Conservation (phyloP, 2,329 filamentous ascomycete species). For the Ophiocordyceps camponoti-rufipedis region DNA sequence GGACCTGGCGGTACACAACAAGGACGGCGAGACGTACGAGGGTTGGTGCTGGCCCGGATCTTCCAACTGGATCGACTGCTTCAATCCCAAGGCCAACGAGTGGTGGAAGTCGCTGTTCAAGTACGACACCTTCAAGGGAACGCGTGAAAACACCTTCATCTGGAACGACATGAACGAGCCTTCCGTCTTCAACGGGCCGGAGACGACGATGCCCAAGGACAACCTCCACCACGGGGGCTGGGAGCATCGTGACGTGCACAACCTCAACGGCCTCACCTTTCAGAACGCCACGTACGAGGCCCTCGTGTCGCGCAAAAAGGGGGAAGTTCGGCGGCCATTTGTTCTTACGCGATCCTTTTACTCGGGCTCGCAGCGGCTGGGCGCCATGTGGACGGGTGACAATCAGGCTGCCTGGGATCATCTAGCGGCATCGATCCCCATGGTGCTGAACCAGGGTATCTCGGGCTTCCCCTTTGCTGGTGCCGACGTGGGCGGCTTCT, state of each 20-base stretch:
- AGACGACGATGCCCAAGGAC: slow-evolving; percentile 98
- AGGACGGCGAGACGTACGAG: slow-evolving; percentile 75
- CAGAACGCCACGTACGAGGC: slow-evolving; percentile 87
- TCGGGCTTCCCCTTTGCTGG: slow-evolving; percentile 87
- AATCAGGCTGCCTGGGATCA: slow-evolving; percentile 91
- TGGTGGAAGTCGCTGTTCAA: slow-evolving; percentile 90
- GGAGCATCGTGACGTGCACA: slow-evolving; percentile 96
- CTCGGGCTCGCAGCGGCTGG: slow-evolving; percentile 71
- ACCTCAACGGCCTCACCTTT: slow-evolving; percentile 87
- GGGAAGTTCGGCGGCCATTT: slow-evolving; percentile 72
- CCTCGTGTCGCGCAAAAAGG: slow-evolving; percentile 67
- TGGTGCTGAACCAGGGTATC: slow-evolving; percentile 85
- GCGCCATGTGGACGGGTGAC: slow-evolving; percentile 98
- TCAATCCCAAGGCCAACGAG: slow-evolving; percentile 75
- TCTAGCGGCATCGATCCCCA: slow-evolving; percentile 74
- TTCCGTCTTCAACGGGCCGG: slow-evolving; percentile 94
- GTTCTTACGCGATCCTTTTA: slow-evolving; percentile 87
- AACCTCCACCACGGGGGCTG: slow-evolving; percentile 81
- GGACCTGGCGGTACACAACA: slow-evolving; percentile 71
- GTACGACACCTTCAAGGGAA: slow-evolving; percentile 75
- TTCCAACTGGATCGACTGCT: slow-evolving; percentile 90
- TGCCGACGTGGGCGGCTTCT: slow-evolving; percentile 94
- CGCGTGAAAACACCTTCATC: slow-evolving; percentile 71
- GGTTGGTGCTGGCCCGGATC: slow-evolving; percentile 98
- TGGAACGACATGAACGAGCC: slow-evolving; percentile 99